phyloP scores from a whole-genome alignment of 345 rosid species.

The Dipteronia dyeriana region DNA sequence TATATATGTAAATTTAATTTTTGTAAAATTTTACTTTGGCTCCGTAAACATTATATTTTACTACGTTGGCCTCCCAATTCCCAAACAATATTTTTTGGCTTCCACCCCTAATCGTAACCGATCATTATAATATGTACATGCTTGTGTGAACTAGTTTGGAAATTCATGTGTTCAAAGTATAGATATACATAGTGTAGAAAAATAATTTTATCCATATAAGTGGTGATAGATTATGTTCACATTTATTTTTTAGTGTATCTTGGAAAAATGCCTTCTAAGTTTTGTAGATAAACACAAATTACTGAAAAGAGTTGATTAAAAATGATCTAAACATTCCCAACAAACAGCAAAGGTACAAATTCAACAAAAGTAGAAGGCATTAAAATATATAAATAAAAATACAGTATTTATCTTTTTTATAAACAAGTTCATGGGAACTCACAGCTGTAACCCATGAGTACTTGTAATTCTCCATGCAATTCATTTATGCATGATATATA shows the following conservation, averaged over 20 bases:
- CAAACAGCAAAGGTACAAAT: slow-evolving; percentile 50
- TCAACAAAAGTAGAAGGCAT: slow-evolving; percentile 16
- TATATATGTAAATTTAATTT: no score
- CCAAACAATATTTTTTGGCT: no score
- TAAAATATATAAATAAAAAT: slow-evolving; percentile 18
- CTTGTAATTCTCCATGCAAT: neutral
- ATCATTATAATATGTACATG: neutral
- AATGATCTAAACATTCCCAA: slow-evolving; percentile 47
- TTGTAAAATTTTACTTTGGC: no score
- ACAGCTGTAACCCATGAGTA: neutral
- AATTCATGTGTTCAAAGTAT: slow-evolving; percentile 1
- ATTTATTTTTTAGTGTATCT: neutral
- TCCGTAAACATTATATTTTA: no score
- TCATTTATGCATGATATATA: neutral
- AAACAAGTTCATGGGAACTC: slow-evolving; percentile 1
- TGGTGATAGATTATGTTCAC: slow-evolving; percentile 7
- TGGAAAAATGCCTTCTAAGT: slow-evolving; percentile 1
- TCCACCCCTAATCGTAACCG: no score
- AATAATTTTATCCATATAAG: neutral
- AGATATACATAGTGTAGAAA: neutral
- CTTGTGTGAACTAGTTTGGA: neutral
- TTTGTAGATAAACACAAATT: slow-evolving; percentile 8
- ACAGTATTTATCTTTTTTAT: neutral
- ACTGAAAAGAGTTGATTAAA: slow-evolving; percentile 25
- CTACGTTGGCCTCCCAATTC: no score